These are phyloP conservation scores for Rugonectria rugulosa DNA, from an alignment of 2,329 filamentous ascomycete species.

Conservation along the genomic window DNA sequence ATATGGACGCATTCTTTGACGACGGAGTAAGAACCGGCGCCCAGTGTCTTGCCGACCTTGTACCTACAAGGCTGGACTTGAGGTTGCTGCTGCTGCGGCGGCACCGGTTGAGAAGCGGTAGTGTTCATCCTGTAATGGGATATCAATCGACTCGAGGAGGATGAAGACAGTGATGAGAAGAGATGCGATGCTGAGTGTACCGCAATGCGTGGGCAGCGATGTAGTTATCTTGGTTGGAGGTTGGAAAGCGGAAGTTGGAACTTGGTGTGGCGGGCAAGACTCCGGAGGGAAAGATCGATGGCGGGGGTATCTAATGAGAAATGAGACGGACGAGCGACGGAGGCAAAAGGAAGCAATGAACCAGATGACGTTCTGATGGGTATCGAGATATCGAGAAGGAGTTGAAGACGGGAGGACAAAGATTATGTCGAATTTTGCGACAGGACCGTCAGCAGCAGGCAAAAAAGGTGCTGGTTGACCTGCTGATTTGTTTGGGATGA, in stretches of 20 bases:
- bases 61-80: constrained; percentile 95
- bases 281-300: not conserved
- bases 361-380: not conserved
- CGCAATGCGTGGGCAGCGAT: constrained; percentile 15
- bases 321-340: not conserved
- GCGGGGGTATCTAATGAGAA: not conserved
- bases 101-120: constrained; percentile 38
- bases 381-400: not conserved
- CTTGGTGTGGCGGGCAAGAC: not conserved
- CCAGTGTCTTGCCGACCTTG: constrained; percentile 97
- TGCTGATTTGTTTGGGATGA: not conserved
- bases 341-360: not conserved
- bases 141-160: constrained; percentile 12
- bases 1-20: constrained; percentile 99
- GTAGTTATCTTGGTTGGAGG: not conserved
- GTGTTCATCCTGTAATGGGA: constrained; percentile 30
- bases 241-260: constrained; percentile 4
- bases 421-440: constrained; percentile 9
- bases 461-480: constrained; percentile 1
- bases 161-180: not conserved
- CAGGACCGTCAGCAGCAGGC: constrained; percentile 16
- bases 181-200: constrained; percentile 22
- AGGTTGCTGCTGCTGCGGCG: constrained; percentile 44
- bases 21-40: constrained; percentile 95
- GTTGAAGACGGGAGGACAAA: constrained; percentile 1